Evolutionary conservation across 345 rosid species (phyloP), one percentile per base, ranked within the genome.

Genomic region (Psidium guajava): DNA sequence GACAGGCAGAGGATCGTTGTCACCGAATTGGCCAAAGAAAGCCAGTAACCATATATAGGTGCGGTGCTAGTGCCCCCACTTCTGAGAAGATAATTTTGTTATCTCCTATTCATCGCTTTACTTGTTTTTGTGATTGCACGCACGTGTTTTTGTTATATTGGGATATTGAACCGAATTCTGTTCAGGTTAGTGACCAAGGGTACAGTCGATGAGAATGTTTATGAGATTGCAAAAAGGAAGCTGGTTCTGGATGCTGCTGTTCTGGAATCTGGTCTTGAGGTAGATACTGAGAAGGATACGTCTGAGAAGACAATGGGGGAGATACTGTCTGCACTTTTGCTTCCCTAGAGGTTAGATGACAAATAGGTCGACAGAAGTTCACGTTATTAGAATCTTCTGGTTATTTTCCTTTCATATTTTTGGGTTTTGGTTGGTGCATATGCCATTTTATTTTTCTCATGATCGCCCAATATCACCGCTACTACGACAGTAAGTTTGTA

Each of bases 1-100:
- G 99, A 32, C 99, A 95, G 87, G 99, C 98, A 69, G 99, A 95
- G 92, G 99, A 96, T 89, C 93, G 98, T 16, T 97, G 99, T 85
- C 99, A 96, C 89, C 94, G 97, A 77, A 95, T 97, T 82, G 99
- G 99, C 89, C 98, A 97, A 91, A 95, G 94, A 14, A 96, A 90
- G 90, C 96, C 98, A 21, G 98, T 97, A 49, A 96, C 98, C 54
- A 91, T 97, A 85, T 94, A 95, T 91, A 96, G 98, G 99, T 96
- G n/a, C 53, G 49, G 75, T 84, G 74, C 51, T 40, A 20, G 54
- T 22, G 11, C 58, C 54, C 15, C 22, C 50, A 22, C 84, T 27
- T 36, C 82, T 36, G 22, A 22, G 54, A 9, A 22, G n/a, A 36
- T 24, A 32, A 22, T 54, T 40, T 82, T 53, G n/a, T 59, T 3